Evolutionary conservation across 1,284 basidiomycete genomes (phyloP).

Genomic region (Ustilago lituana): DNA sequence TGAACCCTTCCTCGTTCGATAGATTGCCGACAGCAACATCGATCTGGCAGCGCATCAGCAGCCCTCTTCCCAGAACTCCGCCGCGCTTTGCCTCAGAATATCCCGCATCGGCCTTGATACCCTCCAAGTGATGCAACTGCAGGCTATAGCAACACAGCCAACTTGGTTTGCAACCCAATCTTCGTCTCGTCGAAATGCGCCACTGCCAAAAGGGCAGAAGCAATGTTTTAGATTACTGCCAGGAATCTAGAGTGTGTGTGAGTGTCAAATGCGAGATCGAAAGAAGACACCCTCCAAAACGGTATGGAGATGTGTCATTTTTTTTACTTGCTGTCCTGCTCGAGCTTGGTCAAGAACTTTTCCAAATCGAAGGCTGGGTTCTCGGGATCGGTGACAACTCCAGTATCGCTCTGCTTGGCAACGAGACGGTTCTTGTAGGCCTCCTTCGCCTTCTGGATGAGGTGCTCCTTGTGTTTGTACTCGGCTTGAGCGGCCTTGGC

Average conservation of each 20-base stretch:
- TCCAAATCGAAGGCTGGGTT: slow-evolving; percentile 96
- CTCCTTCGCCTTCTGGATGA: slow-evolving; percentile 87
- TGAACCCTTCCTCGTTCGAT: too few species aligned
- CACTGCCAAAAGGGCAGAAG: too few species aligned
- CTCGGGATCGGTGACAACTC: slow-evolving; percentile 80
- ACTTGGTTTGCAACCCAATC: too few species aligned
- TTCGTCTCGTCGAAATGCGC: too few species aligned
- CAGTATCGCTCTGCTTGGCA: slow-evolving; percentile 39
- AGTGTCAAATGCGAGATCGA: slow-evolving; percentile 3
- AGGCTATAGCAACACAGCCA: neutral
- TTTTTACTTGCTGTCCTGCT: slow-evolving; percentile 51
- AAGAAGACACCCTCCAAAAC: too few species aligned
- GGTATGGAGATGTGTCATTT: neutral
- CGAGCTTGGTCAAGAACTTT: slow-evolving; percentile 75
- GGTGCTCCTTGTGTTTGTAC: slow-evolving; percentile 64
- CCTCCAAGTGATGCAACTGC: too few species aligned
- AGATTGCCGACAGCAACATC: too few species aligned
- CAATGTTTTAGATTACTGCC: slow-evolving; percentile 24
- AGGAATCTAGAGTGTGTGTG: slow-evolving; percentile 22
- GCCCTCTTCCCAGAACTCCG: too few species aligned
- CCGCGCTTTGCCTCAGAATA: too few species aligned
- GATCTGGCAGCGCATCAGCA: too few species aligned
- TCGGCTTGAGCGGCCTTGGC: slow-evolving; percentile 75
- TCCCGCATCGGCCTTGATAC: neutral
- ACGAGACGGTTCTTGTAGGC: slow-evolving; percentile 77